Evolutionary conservation across 164 flowering plant genomes (phyloP), one percentile per base, ranked within the genome.

Genomic region (Cinnamomum chago): DNA sequence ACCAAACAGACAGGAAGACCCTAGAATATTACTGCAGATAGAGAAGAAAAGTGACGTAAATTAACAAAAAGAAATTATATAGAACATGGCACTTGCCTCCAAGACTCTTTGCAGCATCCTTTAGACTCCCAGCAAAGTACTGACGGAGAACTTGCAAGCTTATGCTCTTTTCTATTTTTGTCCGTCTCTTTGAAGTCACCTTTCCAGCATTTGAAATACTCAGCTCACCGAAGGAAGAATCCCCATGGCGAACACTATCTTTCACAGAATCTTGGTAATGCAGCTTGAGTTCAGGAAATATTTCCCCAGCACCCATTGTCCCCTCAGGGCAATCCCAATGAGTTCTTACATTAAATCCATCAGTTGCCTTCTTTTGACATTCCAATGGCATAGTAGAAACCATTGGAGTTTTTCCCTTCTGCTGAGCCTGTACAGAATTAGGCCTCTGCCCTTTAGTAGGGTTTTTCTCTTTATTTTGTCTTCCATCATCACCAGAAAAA

Each of bases 101-200:
- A 75, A 92, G 82, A 75, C 83, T 92, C 78, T 85, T 94, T 25
- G 98, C 98, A 70, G 98, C 98, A 85, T 94, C 98, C 81, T 92
- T 90, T 22, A 93, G 86, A 85, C 97, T 93, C 75, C 97, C 98
- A 30, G 98, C 90, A 74, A 93, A 93, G 82, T 93, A 83, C 68
- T 89, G 94, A 70, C 85, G 82, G 64, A 93, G 95, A 82, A 92
- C 91, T 76, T 85, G 83, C 88, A 93, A 85, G 82, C 90, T 90
- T 76, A 93, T 88, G 50, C 84, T 80, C 79, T 90, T 93, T 80
- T 90, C 97, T 67, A 85, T 71, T 83, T 92, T 94, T 58, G 86
- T 78, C 23, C 89, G 84, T 62, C 85, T 85, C 79, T 78, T 92
- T 74, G 88, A 89, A 3, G 87, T 83, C 2, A 82, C 33, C 77